Conservation (phyloP, 2,329 filamentous ascomycete species). For the Fusarium sarcochroum region DNA sequence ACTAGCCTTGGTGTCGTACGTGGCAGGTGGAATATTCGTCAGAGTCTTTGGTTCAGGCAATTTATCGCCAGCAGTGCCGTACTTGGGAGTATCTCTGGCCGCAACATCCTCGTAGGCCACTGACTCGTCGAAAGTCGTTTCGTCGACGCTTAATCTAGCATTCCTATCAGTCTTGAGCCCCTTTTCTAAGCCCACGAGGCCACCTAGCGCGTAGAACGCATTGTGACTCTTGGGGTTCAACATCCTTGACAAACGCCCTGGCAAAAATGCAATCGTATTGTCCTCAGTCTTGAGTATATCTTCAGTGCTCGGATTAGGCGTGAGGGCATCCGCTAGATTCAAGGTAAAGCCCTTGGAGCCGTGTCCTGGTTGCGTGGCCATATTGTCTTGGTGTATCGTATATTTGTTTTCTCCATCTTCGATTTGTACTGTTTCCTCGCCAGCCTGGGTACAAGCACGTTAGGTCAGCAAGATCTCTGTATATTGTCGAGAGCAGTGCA, state of each 20-base stretch:
- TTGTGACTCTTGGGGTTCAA: not conserved
- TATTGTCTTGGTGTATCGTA: not conserved
- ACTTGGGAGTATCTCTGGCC: not conserved
- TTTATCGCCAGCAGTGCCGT: not conserved
- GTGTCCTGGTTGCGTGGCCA: not conserved
- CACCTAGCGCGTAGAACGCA: not conserved
- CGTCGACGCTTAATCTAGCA: not conserved
- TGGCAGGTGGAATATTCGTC: not conserved
- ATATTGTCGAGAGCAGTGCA: not conserved
- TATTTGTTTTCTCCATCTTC: not conserved
- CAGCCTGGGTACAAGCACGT: not conserved
- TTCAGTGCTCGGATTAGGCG: not conserved
- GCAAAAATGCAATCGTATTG: not conserved
- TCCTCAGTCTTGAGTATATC: not conserved
- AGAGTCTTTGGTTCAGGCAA: not conserved
- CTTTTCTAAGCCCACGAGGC: not conserved
- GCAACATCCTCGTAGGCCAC: not conserved
- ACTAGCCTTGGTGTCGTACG: not conserved
- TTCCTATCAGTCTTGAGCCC: not conserved
- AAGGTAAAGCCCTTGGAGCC: not conserved
- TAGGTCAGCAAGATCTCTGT: not conserved
- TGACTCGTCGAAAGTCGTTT: not conserved
- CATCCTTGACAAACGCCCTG: not conserved
- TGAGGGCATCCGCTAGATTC: not conserved
- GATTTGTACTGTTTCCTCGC: not conserved